Evolutionary conservation across 805 yeast species (phyloP).

Genomic region (Ogataea ramenticola): DNA sequence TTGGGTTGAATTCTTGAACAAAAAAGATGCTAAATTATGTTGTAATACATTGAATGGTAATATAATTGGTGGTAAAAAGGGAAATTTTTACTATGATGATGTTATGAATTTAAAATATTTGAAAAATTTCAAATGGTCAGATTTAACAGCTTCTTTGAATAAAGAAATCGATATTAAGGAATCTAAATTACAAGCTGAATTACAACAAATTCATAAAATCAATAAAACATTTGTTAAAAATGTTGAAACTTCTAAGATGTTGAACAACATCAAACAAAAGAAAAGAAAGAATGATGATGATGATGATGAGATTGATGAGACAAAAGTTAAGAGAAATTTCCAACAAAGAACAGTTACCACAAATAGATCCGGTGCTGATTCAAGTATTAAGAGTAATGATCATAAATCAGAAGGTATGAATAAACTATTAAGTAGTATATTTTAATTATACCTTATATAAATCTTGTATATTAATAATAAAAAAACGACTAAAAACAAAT

Average conservation of each 20-base stretch:
- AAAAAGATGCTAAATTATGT: conserved; percentile 82
- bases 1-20: conserved; percentile 87
- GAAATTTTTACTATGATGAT: conserved; percentile 89
- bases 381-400: conserved; percentile 33
- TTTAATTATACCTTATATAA: conserved; percentile 22
- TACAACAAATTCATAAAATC: conserved; percentile 80
- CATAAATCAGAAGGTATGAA: conserved; percentile 23
- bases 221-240: conserved; percentile 78
- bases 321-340: conserved; percentile 49
- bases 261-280: conserved; percentile 55
- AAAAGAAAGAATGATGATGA: conserved; percentile 23
- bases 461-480: not conserved
- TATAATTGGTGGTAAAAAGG: conserved; percentile 86
- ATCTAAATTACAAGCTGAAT: conserved; percentile 78
- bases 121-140: conserved; percentile 91
- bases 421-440: conserved; percentile 46
- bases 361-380: conserved; percentile 56
- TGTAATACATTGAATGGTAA: conserved; percentile 84
- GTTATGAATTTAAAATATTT: conserved; percentile 85
- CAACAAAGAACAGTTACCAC: conserved; percentile 65
- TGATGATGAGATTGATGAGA: conserved; percentile 18
- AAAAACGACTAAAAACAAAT: too few relatives aligned
- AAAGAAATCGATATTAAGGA: conserved; percentile 85
- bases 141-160: conserved; percentile 88
- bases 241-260: conserved; percentile 81